Evolutionary conservation across 2,329 filamentous ascomycete genomes (phyloP).

Genomic region (Alternaria ethzedia): DNA sequence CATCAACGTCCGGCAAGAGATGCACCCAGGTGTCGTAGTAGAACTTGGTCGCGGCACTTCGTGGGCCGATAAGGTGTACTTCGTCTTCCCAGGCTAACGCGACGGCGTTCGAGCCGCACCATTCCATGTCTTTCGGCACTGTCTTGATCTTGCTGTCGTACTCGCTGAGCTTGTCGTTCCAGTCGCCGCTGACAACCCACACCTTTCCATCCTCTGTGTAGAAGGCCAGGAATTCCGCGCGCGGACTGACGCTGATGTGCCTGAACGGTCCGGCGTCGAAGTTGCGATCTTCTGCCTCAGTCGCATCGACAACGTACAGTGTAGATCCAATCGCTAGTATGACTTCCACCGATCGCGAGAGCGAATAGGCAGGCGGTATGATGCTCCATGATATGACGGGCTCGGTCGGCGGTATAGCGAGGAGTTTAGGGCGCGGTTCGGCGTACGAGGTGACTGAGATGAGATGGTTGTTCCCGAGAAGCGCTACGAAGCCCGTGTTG

Average conservation of each 20-base stretch:
- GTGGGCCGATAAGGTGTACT: conserved; percentile 88
- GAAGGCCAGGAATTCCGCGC: conserved; percentile 84
- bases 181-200: conserved; percentile 94
- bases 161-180: conserved; percentile 89
- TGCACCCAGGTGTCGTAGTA: conserved; percentile 93
- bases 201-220: conserved; percentile 84
- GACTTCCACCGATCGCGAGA: conserved; percentile 92
- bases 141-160: conserved; percentile 88
- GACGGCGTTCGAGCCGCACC: conserved; percentile 95
- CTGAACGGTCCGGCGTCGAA: conserved; percentile 92
- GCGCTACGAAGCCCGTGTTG: conserved; percentile 86
- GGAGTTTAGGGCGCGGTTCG: conserved; percentile 84
- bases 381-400: conserved; percentile 87
- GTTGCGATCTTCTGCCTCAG: conserved; percentile 88
- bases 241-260: conserved; percentile 88
- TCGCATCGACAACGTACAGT: conserved; percentile 84
- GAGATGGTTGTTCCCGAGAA: conserved; percentile 86
- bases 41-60: conserved; percentile 76
- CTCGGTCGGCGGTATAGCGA: conserved; percentile 78
- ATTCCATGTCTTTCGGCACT: conserved; percentile 84
- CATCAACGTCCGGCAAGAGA: conserved; percentile 84
- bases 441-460: conserved; percentile 87
- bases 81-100: conserved; percentile 98
- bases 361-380: conserved; percentile 83
- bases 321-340: conserved; percentile 84